Base-by-base conservation (phyloP, 306 rosid species). In the Potentilla sterilis region DNA sequence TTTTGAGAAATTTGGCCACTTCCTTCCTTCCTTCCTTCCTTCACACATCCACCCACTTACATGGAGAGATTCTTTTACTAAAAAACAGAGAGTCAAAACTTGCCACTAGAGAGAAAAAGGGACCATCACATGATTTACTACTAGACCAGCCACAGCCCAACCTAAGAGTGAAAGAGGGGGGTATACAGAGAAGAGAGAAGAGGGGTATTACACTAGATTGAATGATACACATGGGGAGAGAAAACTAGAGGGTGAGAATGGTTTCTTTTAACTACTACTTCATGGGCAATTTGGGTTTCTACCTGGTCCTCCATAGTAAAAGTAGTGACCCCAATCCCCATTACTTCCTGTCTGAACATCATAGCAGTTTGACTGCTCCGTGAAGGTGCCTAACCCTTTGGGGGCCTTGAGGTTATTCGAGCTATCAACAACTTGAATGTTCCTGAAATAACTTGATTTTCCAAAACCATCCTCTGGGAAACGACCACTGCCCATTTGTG, bases 291-390 rank as follows among this genome's bases (percentile, higher is more conserved):
- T 96, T 14, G 83, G 67, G 77, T 87, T 96, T 81, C 88, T 92
- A 78, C 99, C 99, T 43, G 99, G 99, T 51, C 99, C 99, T 80
- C 99, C 99, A 84, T 90, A 96, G 88, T 96, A 96, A 74, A 96
- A 96, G 96, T 73, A 96, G 79, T 90, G 99, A 1, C 99, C 99
- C 99, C 99, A 96, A 71, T 92, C 97, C 42, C 96, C 93, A 85
- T 92, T 96, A 43, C 85, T 90, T 7, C 98, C 98, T 18, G 89
- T 90, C 86, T 90, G 93, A n/a, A 96, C 99, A 88, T 92, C 96
- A 81, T 96, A 96, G 78, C 99, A 96, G 80, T 90, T 91, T 55
- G 98, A 88, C 64, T 88, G 85, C 83, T 96, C 97, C 7, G 98
- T 96, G 87, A 85, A 96, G 44, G 96, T 90, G 76, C 98, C 99